These are phyloP conservation scores for Yamadazyma membranifaciens DNA, from an alignment of 1,139 yeast genomes.

Conservation along the genomic window DNA sequence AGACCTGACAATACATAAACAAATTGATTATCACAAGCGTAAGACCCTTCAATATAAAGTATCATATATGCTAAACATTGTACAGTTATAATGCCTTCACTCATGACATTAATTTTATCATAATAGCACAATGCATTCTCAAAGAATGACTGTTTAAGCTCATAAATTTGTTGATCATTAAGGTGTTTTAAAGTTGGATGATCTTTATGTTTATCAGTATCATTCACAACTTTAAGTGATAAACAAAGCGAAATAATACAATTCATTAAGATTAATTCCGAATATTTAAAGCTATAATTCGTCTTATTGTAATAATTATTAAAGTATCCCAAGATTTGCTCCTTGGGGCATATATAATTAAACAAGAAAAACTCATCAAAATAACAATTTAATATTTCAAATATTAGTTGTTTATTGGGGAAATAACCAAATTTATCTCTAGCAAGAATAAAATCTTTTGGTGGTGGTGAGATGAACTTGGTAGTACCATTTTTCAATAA, in stretches of 20 bases:
- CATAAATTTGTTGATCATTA: conserved; percentile 13
- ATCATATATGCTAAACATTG: conserved; percentile 48
- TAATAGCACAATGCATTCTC: conserved; percentile 46
- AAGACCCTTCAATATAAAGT: conserved; percentile 40
- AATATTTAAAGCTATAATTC: conserved; percentile 19
- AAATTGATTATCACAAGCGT: conserved; percentile 38
- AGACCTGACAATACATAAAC: conserved; percentile 45
- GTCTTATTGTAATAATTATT: conserved; percentile 18
- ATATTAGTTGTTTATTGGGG: conserved; percentile 26
- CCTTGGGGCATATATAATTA: conserved; percentile 14
- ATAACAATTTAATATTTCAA: conserved; percentile 26
- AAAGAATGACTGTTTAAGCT: conserved; percentile 25
- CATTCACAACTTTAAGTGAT: conserved; percentile 20
- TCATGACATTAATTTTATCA: conserved; percentile 43
- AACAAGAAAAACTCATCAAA: conserved; percentile 17
- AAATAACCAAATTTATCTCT: conserved; percentile 27
- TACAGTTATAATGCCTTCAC: conserved; percentile 51
- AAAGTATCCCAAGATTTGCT: conserved; percentile 21
- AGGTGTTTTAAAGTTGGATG: conserved; percentile 9
- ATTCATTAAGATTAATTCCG: conserved; percentile 35
- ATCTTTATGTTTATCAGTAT: conserved; percentile 9
- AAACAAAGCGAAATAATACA: conserved; percentile 23
- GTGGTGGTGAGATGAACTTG: conserved; percentile 35
- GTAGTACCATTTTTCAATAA: conserved; percentile 20
- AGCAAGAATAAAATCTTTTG: conserved; percentile 19